Evolutionary conservation across 1,284 basidiomycete genomes (phyloP), one percentile per base, ranked within the genome.

Genomic region (Cerioporus squamosus): DNA sequence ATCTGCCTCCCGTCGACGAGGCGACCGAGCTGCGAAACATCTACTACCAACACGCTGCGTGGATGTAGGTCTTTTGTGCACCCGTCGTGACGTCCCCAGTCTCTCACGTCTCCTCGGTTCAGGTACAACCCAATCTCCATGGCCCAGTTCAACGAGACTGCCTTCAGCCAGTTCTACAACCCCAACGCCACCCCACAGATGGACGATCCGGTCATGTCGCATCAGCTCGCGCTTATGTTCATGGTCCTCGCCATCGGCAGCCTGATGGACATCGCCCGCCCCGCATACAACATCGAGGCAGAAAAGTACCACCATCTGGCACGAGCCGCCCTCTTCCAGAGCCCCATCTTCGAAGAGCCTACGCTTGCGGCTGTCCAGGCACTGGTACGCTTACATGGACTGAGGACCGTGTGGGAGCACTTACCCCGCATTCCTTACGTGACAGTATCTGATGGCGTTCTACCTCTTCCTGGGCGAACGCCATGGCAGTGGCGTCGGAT

Each of bases 281-380:
- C 82, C 10, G 81, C 88, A 0, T 91, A 91, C 71, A 89, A 83
- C 56, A 71, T 89, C 39, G 90, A 92, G 55, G 90, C 90, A 1
- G 88, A 91, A 71, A 90, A 89, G 70, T 92, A 88, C 63, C 84
- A 91, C 66, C 88, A 91, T 59, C 75, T 92, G 3, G 86, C 88
- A 1, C 81, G 86, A 49, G 88, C 90, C 0, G 81, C 90, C 1
- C 76, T 92, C 12, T 91, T 90, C 75, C 84, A 87, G 59, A 81
- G 82, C 63, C 84, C 84, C 1, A 80, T 92, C 38, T 87, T 92
- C 63, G 87, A 91, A 65, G 85, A 88, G 56, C 89, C 88, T 6
- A 90, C 90, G 0, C 78, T 90, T 31, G 83, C 79, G 61, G 86
- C 88, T 26, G 86, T 91, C 15, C 89, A 91, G 69, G 79, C 87